A percentile compares a stretch with the other conserved stretches of the same genome.
Evolutionary conservation across 2,329 filamentous ascomycete genomes (phyloP).

Genomic region (Colletotrichum liaoningense): DNA sequence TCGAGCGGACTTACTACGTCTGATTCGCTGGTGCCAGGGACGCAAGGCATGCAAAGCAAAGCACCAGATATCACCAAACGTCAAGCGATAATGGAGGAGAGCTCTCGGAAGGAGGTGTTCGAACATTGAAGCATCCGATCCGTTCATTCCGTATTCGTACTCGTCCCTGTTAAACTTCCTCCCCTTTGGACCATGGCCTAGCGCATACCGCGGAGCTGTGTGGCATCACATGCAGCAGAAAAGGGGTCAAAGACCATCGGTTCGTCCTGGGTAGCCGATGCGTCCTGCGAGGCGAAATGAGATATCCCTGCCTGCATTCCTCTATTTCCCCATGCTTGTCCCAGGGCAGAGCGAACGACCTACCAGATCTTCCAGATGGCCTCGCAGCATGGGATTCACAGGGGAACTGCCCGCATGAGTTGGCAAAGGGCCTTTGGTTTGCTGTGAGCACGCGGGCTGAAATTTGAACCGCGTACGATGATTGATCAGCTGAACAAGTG

Average conservation of each 20-base stretch:
- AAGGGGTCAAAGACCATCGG: not conserved
- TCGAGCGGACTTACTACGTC: too few relatives aligned
- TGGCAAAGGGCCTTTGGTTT: not conserved
- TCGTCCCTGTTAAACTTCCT: not conserved
- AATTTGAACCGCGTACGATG: not conserved
- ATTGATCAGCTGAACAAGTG: conserved; percentile 23
- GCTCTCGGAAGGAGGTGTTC: not conserved
- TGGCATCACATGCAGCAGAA: not conserved
- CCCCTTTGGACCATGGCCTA: not conserved
- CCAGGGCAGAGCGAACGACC: too few relatives aligned
- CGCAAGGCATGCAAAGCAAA: not conserved
- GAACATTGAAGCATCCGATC: not conserved
- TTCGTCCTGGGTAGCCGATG: not conserved
- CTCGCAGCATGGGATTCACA: not conserved
- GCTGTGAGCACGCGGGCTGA: not conserved
- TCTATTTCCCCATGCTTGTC: not conserved
- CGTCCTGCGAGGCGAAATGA: not conserved
- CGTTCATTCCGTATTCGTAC: not conserved
- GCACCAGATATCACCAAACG: not conserved
- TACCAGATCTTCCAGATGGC: not conserved
- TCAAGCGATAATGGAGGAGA: not conserved
- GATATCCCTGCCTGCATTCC: not conserved
- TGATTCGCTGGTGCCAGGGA: not conserved
- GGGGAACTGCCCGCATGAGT: not conserved
- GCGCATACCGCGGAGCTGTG: not conserved